Base-by-base conservation (phyloP, 2,329 filamentous ascomycete species). In the Colletotrichum gigasporum region DNA sequence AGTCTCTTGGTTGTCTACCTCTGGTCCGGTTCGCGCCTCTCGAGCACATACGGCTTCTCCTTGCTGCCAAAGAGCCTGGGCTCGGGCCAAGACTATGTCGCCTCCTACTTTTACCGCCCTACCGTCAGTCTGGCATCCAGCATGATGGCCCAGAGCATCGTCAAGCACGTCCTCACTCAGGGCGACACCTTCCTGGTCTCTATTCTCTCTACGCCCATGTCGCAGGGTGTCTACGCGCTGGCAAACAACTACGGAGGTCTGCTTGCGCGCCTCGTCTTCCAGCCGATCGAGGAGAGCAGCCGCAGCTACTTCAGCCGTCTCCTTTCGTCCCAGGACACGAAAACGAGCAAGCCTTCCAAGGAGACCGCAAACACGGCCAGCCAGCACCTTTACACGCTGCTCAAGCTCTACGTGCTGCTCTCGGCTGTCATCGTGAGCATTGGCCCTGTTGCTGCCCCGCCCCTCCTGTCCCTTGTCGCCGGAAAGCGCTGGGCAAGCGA, bases 221-320 rank as follows among this genome's bases (percentile, higher is more conserved):
- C 94, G 4, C 96, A 98, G 79, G 96, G 96, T 12, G 89, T 93
- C 34, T 99, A 98, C 73, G 93, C 94, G 0, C 85, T 99, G 5
- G 96, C 95, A 54, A 94, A 94, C 71, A 99, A 98, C 77, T 99
- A 96, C 75, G 96, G 96, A 20, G 92, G 94, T 2, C 86, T 99
- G 0, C 81, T 97, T 26, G 96, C 96, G 0, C 88, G 96, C 3
- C 87, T 98, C 68, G 81, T 99, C 52, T 95, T 99, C 75, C 96
- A 98, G 72, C 96, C 96, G 7, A 88, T 99, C 64, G 96, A 99
- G 77, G 96, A 99, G 78, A 95, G 91, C 75, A 94, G 91, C 68
- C 90, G 96, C 37, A 94, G 90, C 73, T 90, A 97, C 73, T 97
- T 98, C 65, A 94, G 93, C 54, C 91, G 91, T 32, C 82, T 97